Evolutionary conservation across 495 filamentous ascomycete genomes (phyloP), one percentile per base, ranked within the genome.

Genomic region (Hypomontagnella monticulosa): DNA sequence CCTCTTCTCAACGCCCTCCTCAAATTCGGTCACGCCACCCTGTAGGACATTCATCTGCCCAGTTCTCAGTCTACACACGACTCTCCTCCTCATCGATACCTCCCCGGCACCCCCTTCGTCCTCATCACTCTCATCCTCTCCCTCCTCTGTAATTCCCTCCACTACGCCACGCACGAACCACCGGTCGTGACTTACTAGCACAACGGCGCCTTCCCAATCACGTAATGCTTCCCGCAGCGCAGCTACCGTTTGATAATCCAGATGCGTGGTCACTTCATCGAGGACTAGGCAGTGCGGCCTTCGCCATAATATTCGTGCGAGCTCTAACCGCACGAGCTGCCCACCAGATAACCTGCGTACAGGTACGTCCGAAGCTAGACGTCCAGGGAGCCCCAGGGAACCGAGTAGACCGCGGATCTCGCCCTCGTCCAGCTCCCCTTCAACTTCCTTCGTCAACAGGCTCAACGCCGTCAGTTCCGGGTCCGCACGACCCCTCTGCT

Each of bases 231-330:
- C 80, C 2, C 85, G 81, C 38, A 96, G 78, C 4, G 89, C 90
- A 5, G 80, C 82, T 27, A 93, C 89, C 2, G 89, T 91, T 72
- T 93, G 81, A 65, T 87, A 88, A 66, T 96, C 91, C 34, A 96
- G 76, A 78, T 94, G 91, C n/a, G 91, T 96, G 8, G 90, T 94
- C 14, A 89, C 87, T 72, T 96, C 91, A 69, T 96, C 91, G 7
- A 96, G 83, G 11, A 96, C 82, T 18, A 96, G 82, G 19, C 90
- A 79, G 23, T 92, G 90, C 43, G 91, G 91, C 9, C 81, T 77
- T 37, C 75, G 78, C 85, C 87, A 89, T 34, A 93, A 71, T 3
- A 93, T 73, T 48, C 84, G 76, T 9, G 90, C 90, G 40, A 95
- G 76, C 32, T 90, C 86, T n/a, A 91, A 76, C 14, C 91, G 82